Evolutionary conservation across 1,139 yeast genomes (phyloP).

Genomic region (Geotrichum aggregatum): DNA sequence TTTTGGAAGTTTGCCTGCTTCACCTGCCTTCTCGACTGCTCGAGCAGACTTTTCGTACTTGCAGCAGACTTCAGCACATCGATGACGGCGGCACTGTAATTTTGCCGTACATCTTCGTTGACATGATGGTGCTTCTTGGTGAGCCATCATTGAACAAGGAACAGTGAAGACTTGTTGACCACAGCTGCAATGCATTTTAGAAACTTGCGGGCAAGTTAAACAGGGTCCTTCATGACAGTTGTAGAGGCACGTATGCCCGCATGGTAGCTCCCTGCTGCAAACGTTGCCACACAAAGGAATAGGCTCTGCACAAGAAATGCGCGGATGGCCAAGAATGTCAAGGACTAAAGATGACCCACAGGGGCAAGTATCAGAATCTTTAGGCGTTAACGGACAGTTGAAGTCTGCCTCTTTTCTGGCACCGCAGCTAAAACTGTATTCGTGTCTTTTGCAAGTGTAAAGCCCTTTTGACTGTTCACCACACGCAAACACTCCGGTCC

Average conservation of each 20-base stretch:
- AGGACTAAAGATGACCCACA: constrained; percentile 59
- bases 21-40: constrained; percentile 55
- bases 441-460: constrained; percentile 67
- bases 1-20: constrained; percentile 39
- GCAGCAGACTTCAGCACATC: constrained; percentile 70
- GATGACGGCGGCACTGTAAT: constrained; percentile 76
- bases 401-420: constrained; percentile 45
- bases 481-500: constrained; percentile 68
- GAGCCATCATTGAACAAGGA: constrained; percentile 57
- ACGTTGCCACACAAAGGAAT: constrained; percentile 65
- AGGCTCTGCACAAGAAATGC: constrained; percentile 64
- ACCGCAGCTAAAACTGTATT: constrained; percentile 56
- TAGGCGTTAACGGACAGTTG: constrained; percentile 63
- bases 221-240: constrained; percentile 78
- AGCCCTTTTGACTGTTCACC: constrained; percentile 46
- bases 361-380: constrained; percentile 57
- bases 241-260: constrained; percentile 69
- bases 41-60: constrained; percentile 59
- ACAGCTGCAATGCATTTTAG: constrained; percentile 52
- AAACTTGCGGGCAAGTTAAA: constrained; percentile 51
- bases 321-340: constrained; percentile 42
- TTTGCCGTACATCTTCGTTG: constrained; percentile 70
- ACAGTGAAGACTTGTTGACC: constrained; percentile 50
- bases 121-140: constrained; percentile 58
- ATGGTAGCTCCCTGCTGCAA: constrained; percentile 58